Percentiles rank a stretch among this genome's conserved stretches.
Evolutionary conservation across 345 rosid genomes (phyloP).

Genomic region (Salix caprea): DNA sequence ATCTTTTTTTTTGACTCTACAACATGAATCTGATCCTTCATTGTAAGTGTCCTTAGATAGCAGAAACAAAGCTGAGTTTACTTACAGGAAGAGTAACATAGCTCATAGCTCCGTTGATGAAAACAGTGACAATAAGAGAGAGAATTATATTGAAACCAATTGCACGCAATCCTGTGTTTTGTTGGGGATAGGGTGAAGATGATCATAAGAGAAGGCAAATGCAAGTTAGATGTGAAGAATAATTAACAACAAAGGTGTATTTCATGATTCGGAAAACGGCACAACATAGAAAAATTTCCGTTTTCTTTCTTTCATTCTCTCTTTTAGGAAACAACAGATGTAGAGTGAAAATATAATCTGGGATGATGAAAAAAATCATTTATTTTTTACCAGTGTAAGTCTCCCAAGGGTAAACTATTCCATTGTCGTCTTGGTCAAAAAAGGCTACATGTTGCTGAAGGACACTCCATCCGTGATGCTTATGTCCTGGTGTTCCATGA

Average conservation of each 20-base stretch:
- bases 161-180: slow-evolving; percentile 43
- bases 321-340: neutral
- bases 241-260: neutral
- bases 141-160: slow-evolving; percentile 62
- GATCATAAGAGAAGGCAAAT: neutral
- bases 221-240: neutral
- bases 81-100: slow-evolving; percentile 66
- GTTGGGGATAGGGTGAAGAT: neutral
- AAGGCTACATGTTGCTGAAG: slow-evolving; percentile 90
- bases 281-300: neutral
- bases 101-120: slow-evolving; percentile 48
- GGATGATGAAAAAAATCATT: neutral
- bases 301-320: neutral
- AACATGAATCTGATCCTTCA: neutral
- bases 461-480: slow-evolving; percentile 49
- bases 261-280: neutral
- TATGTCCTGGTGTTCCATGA: slow-evolving; percentile 55
- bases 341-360: neutral
- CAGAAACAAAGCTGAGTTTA: neutral
- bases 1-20: no score
- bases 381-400: slow-evolving; percentile 55
- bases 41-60: neutral
- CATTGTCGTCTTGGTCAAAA: slow-evolving; percentile 71
- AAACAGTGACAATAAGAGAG: slow-evolving; percentile 42
- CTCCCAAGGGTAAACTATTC: slow-evolving; percentile 96